A percentile compares a stretch with the other conserved stretches of the same genome.
These are phyloP conservation scores for Talaromyces sp. DNA, from an alignment of 2,329 filamentous ascomycete species.

Conservation along the genomic window DNA sequence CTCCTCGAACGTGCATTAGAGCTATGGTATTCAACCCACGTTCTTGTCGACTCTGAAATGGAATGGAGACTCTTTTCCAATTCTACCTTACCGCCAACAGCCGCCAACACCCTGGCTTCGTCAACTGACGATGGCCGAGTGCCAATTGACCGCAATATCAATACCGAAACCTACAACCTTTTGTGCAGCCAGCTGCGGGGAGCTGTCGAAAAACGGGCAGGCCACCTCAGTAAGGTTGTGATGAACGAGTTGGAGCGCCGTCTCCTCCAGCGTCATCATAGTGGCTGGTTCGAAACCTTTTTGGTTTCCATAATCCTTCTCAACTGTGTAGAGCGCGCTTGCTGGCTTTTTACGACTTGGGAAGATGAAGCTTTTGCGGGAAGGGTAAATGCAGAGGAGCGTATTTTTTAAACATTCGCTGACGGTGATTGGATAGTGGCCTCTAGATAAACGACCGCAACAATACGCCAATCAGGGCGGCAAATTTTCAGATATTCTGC, in stretches of 20 bases:
- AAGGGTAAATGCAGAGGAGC: constrained; percentile 23
- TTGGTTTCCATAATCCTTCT: constrained; percentile 54
- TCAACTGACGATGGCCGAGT: constrained; percentile 35
- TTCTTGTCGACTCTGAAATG: constrained; percentile 46
- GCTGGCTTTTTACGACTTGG: constrained; percentile 52
- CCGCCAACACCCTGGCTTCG: constrained; percentile 31
- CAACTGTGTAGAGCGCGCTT: constrained; percentile 55
- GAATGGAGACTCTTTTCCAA: constrained; percentile 47
- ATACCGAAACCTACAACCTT: constrained; percentile 42
- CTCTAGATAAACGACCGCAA: constrained; percentile 47
- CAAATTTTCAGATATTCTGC: constrained; percentile 52
- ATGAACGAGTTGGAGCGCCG: constrained; percentile 57
- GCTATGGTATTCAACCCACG: constrained; percentile 51
- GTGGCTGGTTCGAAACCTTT: constrained; percentile 54
- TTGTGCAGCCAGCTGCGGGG: constrained; percentile 51
- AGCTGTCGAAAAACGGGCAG: constrained; percentile 50
- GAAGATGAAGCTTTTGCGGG: constrained; percentile 35
- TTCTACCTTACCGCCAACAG: constrained; percentile 31
- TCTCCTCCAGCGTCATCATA: constrained; percentile 53
- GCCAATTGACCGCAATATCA: constrained; percentile 32
- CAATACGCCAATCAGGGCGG: constrained; percentile 52
- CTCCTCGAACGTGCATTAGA: constrained; percentile 48
- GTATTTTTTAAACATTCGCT: neutral
- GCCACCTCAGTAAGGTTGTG: constrained; percentile 46
- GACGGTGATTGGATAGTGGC: constrained; percentile 38